Evolutionary conservation across 345 rosid genomes (phyloP), one percentile per base, ranked within the genome.

Genomic region (Lepidium africanum): DNA sequence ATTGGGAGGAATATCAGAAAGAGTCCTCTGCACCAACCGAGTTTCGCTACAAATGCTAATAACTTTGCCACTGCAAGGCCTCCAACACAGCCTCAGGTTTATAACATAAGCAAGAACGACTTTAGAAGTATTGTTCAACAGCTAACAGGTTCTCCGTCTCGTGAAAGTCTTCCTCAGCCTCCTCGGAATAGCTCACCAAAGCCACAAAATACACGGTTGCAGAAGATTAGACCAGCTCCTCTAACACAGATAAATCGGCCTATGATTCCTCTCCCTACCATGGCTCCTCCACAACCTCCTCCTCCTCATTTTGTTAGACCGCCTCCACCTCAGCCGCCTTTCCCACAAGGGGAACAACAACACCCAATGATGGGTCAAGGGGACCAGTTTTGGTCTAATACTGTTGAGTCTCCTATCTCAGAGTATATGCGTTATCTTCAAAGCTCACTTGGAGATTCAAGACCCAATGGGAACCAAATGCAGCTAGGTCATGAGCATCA

Each of bases 81-180:
- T 63, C 98, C 86, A 80, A 86, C 86, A 48, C 96, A 90, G 69
- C 96, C 96, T 63, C 96, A 90, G 74, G 96, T 92, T 68, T 92
- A 92, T 77, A 92, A 90, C 75, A 90, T 92, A 50, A 90, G 89
- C 88, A 92, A 92, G 90, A 87, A 82, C 59, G 90, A 92, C 53
- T 92, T 92, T 45, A 79, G 93, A 56, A 90, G 83, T 67, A 78
- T 90, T 64, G 98, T 90, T 81, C 98, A 92, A 82, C 91, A 86
- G 74, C 82, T 92, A 9, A 92, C 96, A 0, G 96, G 98, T 64
- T 89, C 98, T 27, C 90, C 90, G n/a, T 80, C 90, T 2, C 89
- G 81, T 30, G 93, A 92, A 15, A 84, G 78, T 64, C 76, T 85
- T 78, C 96, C 96, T 46, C 85, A 84, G 37, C 98, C 98, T 51